Base-by-base conservation (phyloP, 345 rosid genomes). In the Lepidium didymum region DNA sequence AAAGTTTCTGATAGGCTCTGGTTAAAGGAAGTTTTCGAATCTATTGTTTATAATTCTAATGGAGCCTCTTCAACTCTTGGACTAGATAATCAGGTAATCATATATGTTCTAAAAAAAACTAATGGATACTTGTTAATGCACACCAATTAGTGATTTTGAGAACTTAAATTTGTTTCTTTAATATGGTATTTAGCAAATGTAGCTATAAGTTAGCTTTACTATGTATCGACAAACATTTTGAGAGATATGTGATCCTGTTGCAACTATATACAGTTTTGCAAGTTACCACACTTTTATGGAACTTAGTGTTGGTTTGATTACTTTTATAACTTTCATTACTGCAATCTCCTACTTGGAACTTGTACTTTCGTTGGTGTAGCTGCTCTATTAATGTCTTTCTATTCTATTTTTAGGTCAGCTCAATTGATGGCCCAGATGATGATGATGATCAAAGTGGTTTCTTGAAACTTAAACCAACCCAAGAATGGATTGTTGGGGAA, bases 1-100 rank as follows among this genome's bases (percentile, higher is more conserved):
- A 90, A 72, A 81, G 85, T 80, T 69, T 85, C 87, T 56, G 98
- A 93, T 64, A 67, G 72, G 59, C 73, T 93, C 44, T 93, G 92
- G 97, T 78, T 73, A 61, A 76, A 74, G 59, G 84, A 75, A 8
- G 43, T 76, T 54, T 38, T 62, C n/a, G 79, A 84, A 29, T 78
- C 79, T 36, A 77, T 77, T 38, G 88, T 83, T 56, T 33, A 50
- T 67, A 80, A 58, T 67, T 77, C 67, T 46, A 62, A 21, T 33
- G 66, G 49, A 68, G 66, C 47, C 0, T 62, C 78, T 46, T 62
- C 70, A 33, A 37, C 27, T 23, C 5, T 15, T 56, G 70, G 9
- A 33, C 55, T 69, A 11, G 70, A 68, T 38, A 47, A 41, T 54
- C 65, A 45, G 74, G 74, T 74, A 41, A 42, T 18, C 1, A 14